Evolutionary conservation across 805 yeast species (phyloP).

Genomic region (Ascoidea asiatica): DNA sequence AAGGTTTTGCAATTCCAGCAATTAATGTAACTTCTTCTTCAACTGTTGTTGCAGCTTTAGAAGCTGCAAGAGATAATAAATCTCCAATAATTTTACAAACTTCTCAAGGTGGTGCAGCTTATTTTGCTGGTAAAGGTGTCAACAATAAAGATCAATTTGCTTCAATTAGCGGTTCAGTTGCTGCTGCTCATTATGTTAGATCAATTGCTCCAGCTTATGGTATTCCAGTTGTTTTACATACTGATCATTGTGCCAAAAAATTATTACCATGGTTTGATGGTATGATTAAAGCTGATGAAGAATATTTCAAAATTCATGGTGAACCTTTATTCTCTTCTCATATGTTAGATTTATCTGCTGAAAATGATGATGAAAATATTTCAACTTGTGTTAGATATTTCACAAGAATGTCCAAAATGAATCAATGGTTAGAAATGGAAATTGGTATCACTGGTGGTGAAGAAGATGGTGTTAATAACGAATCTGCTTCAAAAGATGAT

Average conservation of each 20-base stretch:
- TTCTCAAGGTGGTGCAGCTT: slow-evolving; percentile 99
- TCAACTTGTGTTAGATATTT: slow-evolving; percentile 90
- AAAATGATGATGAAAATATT: slow-evolving; percentile 91
- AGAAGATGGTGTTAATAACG: slow-evolving; percentile 99
- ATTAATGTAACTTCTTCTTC: slow-evolving; percentile 97
- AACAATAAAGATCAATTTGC: slow-evolving; percentile 88
- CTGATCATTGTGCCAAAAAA: slow-evolving; percentile 81
- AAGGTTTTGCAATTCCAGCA: slow-evolving; percentile 96
- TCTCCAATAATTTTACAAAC: slow-evolving; percentile 95
- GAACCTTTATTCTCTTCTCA: slow-evolving; percentile 97
- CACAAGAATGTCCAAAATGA: slow-evolving; percentile 82
- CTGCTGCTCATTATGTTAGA: slow-evolving; percentile 97
- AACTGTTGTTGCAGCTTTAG: slow-evolving; percentile 91
- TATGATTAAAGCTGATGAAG: slow-evolving; percentile 74
- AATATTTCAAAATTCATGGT: slow-evolving; percentile 71
- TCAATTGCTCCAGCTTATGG: slow-evolving; percentile 91
- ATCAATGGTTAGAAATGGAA: slow-evolving; percentile 99
- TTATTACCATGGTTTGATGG: slow-evolving; percentile 83
- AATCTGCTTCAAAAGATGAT: slow-evolving; percentile 72
- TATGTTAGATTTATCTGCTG: slow-evolving; percentile 97
- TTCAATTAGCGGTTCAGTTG: slow-evolving; percentile 86
- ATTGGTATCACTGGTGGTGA: slow-evolving; percentile 99
- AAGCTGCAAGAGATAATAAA: slow-evolving; percentile 90
- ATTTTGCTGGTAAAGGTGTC: slow-evolving; percentile 99
- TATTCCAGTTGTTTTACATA: slow-evolving; percentile 69